Conservation (phyloP, 2,329 filamentous ascomycete species). For the Bipolaris cookei region DNA sequence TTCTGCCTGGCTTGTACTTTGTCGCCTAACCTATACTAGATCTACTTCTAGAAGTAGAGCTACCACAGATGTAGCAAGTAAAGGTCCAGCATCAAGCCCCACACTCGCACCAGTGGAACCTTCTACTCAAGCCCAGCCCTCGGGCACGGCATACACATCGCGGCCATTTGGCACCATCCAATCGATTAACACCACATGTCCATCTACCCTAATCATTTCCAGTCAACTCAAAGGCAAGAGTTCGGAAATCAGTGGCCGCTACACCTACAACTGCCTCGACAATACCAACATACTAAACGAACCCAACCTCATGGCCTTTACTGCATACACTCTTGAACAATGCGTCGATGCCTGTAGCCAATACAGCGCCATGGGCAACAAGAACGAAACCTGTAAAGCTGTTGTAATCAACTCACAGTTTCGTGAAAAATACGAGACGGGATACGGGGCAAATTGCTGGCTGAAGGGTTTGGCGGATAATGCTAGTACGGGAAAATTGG, state of each 20-base stretch:
- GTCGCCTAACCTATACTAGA: not conserved
- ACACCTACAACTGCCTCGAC: conserved; percentile 11
- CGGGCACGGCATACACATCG: not conserved
- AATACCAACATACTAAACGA: conserved; percentile 8
- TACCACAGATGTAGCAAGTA: not conserved
- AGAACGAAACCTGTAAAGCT: conserved; percentile 1
- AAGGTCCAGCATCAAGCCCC: not conserved
- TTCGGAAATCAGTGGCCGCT: conserved; percentile 1
- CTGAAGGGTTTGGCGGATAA: not conserved
- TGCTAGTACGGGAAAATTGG: not conserved
- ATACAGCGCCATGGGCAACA: conserved; percentile 5
- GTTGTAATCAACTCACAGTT: conserved; percentile 7
- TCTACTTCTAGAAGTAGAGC: not conserved
- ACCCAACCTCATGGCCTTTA: conserved; percentile 5
- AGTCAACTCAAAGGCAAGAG: conserved; percentile 7
- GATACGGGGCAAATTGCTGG: conserved; percentile 10
- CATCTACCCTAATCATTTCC: conserved; percentile 2
- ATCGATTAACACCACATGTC: conserved; percentile 9
- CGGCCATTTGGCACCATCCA: conserved; percentile 5
- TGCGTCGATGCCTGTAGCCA: conserved; percentile 15
- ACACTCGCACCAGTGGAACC: not conserved
- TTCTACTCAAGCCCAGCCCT: not conserved
- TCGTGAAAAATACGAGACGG: not conserved
- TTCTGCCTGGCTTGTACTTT: not conserved
- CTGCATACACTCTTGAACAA: conserved; percentile 11